Conservation (phyloP, 2,329 filamentous ascomycete species). For the Byssothecium circinans region DNA sequence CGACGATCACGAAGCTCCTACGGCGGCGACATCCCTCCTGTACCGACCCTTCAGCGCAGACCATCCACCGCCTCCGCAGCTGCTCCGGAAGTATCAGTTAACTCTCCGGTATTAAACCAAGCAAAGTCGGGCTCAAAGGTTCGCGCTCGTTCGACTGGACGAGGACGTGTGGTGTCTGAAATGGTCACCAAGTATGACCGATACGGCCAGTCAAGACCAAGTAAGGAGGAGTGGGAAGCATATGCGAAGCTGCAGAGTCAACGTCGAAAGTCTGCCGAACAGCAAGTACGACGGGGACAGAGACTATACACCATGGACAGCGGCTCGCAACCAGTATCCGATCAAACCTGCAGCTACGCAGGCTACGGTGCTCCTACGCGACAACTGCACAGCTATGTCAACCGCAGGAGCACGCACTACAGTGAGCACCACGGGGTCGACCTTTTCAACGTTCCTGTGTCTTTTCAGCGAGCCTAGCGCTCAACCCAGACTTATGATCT, state of each 20-base stretch:
- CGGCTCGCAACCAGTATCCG: background rate
- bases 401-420: conserved; percentile 33
- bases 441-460: conserved; percentile 36
- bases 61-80: background rate
- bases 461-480: conserved; percentile 23
- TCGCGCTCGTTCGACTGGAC: conserved; percentile 16
- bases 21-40: conserved; percentile 23
- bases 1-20: conserved; percentile 19
- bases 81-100: background rate
- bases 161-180: conserved; percentile 22
- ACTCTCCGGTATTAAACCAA: too few relatives aligned
- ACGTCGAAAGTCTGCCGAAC: conserved; percentile 35
- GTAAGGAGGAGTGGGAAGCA: conserved; percentile 26
- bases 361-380: conserved; percentile 36
- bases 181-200: conserved; percentile 20
- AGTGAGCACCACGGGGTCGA: conserved; percentile 36
- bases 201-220: conserved; percentile 8
- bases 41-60: conserved; percentile 19
- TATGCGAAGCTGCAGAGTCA: conserved; percentile 31
- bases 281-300: conserved; percentile 22
- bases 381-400: conserved; percentile 31
- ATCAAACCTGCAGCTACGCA: background rate
- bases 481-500: too few relatives aligned
- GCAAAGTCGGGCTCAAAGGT: conserved; percentile 5
- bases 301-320: conserved; percentile 3